phyloP scores from a whole-genome alignment of 2,329 filamentous ascomycete genomes.

The Nakataea oryzae region DNA sequence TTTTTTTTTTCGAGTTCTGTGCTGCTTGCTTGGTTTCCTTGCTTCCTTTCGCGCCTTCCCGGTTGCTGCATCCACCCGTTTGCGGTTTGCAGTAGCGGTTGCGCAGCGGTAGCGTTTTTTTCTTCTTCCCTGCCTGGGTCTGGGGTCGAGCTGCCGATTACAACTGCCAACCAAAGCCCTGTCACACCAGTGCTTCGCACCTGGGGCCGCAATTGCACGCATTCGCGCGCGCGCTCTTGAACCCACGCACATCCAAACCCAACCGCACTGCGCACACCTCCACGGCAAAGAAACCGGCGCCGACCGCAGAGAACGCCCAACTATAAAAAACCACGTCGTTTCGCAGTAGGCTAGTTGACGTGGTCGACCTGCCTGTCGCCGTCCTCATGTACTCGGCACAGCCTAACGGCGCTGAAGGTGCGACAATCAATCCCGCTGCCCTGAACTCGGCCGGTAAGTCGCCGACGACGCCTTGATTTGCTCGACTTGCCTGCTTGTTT shows the following conservation, averaged over 20 bases:
- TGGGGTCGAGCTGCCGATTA: neutral
- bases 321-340: constrained; percentile 53
- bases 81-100: neutral
- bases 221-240: neutral
- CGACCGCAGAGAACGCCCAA: constrained; percentile 26
- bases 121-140: neutral
- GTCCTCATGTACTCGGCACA: constrained; percentile 49
- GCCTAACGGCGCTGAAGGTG: constrained; percentile 69
- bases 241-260: neutral
- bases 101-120: neutral
- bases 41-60: neutral
- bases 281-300: constrained; percentile 9
- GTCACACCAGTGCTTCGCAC: neutral
- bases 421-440: constrained; percentile 84
- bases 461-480: constrained; percentile 10
- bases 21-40: neutral
- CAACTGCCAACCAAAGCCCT: neutral
- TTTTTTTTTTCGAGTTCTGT: neutral
- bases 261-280: constrained; percentile 7
- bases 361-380: constrained; percentile 26
- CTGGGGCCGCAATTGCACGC: neutral
- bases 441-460: constrained; percentile 68
- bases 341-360: constrained; percentile 32
- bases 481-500: constrained; percentile 7
- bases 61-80: neutral